Evolutionary conservation across 768 basidiomycete species (phyloP).

Genomic region (Vararia minispora): DNA sequence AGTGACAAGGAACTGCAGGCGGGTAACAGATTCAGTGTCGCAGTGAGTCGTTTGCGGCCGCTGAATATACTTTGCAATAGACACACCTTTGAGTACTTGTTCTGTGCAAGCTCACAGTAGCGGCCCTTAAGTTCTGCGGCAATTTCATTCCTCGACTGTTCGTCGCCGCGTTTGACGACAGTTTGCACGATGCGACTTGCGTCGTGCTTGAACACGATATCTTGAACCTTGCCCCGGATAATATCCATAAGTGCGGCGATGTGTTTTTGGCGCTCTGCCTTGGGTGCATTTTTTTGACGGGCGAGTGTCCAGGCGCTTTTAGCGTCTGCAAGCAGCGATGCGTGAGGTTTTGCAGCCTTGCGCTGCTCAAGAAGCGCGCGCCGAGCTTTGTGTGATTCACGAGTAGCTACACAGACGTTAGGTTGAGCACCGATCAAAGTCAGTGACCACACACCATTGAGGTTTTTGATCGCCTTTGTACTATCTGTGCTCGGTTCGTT

Average conservation of each 20-base stretch:
- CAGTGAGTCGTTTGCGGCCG: too few species aligned
- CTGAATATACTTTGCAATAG: background rate
- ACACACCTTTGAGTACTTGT: conserved; percentile 81
- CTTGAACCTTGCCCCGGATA: conserved; percentile 72
- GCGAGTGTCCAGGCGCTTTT: conserved; percentile 73
- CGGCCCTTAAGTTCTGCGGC: conserved; percentile 75
- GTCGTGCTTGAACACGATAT: conserved; percentile 86
- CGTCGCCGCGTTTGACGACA: conserved; percentile 71
- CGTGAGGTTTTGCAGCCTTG: conserved; percentile 69
- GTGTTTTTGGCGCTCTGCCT: conserved; percentile 64
- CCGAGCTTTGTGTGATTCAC: conserved; percentile 66
- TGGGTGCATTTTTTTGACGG: conserved; percentile 57
- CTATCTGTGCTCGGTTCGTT: conserved; percentile 7
- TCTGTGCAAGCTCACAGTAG: conserved; percentile 69
- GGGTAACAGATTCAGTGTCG: conserved; percentile 4
- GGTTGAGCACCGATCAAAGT: conserved; percentile 1
- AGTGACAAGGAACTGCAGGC: conserved; percentile 57
- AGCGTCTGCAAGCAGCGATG: conserved; percentile 53
- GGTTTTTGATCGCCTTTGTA: conserved; percentile 30
- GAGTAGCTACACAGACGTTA: conserved; percentile 30
- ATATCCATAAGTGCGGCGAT: conserved; percentile 63
- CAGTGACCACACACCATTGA: conserved; percentile 37
- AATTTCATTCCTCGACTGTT: conserved; percentile 64
- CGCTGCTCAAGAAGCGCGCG: conserved; percentile 57
- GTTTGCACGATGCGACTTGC: conserved; percentile 80